Evolutionary conservation across 2,329 filamentous ascomycete genomes (phyloP).

Genomic region (Talaromyces piceae): DNA sequence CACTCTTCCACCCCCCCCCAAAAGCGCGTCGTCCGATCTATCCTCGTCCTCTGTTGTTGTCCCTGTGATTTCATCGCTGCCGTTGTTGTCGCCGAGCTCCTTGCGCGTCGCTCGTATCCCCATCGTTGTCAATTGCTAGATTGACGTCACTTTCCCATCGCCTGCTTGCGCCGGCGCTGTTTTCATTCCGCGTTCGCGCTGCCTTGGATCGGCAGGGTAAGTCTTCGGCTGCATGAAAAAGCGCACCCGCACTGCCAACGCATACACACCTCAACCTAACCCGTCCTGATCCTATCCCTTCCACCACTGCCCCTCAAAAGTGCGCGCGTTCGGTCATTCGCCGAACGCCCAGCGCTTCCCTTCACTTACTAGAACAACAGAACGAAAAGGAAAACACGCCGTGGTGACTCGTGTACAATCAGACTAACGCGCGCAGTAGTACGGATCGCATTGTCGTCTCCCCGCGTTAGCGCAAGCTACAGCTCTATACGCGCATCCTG

Average conservation of each 20-base stretch:
- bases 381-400: background rate
- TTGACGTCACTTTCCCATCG: slow-evolving; percentile 5
- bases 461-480: background rate
- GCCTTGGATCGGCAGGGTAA: slow-evolving; percentile 30
- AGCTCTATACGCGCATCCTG: slow-evolving; percentile 1
- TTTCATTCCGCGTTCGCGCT: slow-evolving; percentile 13
- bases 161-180: slow-evolving; percentile 14
- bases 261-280: slow-evolving; percentile 30
- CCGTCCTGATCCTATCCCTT: slow-evolving; percentile 16
- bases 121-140: slow-evolving; percentile 2
- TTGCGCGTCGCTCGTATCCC: background rate
- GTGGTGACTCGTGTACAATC: slow-evolving; percentile 2
- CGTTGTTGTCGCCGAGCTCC: slow-evolving; percentile 1
- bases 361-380: slow-evolving; percentile 2
- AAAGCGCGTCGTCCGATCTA: slow-evolving; percentile 7
- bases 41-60: slow-evolving; percentile 4
- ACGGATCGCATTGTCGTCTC: background rate
- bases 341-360: slow-evolving; percentile 15
- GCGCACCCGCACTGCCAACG: slow-evolving; percentile 31
- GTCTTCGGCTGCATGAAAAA: slow-evolving; percentile 25
- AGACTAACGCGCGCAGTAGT: slow-evolving; percentile 7
- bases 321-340: too few species aligned
- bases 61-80: too few species aligned
- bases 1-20: too few species aligned
- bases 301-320: slow-evolving; percentile 13